These are phyloP conservation scores for Sordariomycetes sp. DNA, from an alignment of 2,329 filamentous ascomycete genomes.

Conservation along the genomic window DNA sequence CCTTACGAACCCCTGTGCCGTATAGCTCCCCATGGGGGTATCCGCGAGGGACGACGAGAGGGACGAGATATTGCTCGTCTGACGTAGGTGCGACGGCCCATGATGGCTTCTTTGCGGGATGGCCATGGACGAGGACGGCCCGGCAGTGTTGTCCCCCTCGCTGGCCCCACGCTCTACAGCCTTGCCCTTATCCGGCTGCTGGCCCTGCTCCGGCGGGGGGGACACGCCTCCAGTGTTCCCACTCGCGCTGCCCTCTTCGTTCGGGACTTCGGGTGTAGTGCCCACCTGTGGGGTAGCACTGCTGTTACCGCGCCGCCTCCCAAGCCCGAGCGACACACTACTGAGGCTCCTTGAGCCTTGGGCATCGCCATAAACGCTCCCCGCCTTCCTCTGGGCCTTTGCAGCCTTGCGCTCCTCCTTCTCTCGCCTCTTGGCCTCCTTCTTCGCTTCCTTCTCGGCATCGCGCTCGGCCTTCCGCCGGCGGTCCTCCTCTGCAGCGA, in stretches of 20 bases:
- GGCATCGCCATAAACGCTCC: slow-evolving; percentile 24
- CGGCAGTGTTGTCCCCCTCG: slow-evolving; percentile 9
- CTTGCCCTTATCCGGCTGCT: slow-evolving; percentile 52
- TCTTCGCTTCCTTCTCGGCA: slow-evolving; percentile 58
- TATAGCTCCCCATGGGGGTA: slow-evolving; percentile 45
- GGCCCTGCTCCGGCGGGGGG: slow-evolving; percentile 21
- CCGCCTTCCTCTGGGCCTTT: slow-evolving; percentile 44
- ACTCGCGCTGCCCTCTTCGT: slow-evolving; percentile 19
- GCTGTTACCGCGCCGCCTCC: slow-evolving; percentile 49
- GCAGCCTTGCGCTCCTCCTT: slow-evolving; percentile 74
- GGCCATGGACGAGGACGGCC: slow-evolving; percentile 23
- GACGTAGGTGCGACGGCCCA: slow-evolving; percentile 61
- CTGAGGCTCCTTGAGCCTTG: slow-evolving; percentile 49
- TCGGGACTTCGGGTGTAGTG: slow-evolving; percentile 29
- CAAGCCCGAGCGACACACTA: slow-evolving; percentile 50
- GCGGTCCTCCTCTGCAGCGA: slow-evolving; percentile 91
- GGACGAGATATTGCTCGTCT: slow-evolving; percentile 82
- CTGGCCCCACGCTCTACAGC: slow-evolving; percentile 45
- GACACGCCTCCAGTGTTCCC: slow-evolving; percentile 18
- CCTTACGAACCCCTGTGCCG: slow-evolving; percentile 14
- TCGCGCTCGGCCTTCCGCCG: slow-evolving; percentile 77
- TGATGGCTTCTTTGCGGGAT: slow-evolving; percentile 26
- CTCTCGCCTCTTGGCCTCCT: slow-evolving; percentile 75
- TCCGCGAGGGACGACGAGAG: slow-evolving; percentile 68
- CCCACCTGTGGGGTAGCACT: slow-evolving; percentile 50